Conservation (phyloP, 192 early-diverging fungal genomes). For the Podila minutissima region DNA sequence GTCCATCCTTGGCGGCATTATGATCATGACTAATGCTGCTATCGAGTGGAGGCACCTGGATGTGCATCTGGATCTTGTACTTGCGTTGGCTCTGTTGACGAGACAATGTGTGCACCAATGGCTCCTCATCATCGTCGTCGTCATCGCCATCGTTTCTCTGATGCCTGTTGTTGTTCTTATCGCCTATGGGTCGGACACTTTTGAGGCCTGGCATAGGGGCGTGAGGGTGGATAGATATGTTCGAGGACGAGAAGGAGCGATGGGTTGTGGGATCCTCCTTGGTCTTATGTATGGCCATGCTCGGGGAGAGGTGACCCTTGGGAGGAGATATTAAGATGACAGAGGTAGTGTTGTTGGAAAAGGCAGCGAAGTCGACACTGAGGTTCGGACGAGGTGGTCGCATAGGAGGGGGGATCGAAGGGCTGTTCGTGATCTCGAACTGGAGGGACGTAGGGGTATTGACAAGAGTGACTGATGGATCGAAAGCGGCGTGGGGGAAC, state of each 20-base stretch:
- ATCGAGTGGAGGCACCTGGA: neutral
- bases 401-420: neutral
- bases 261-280: too few species aligned
- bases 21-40: neutral
- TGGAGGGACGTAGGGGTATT: too few species aligned
- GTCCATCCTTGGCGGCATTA: too few species aligned
- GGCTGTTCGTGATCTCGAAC: neutral
- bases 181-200: too few species aligned
- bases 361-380: neutral
- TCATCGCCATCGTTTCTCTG: constrained; percentile 12
- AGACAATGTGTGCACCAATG: constrained; percentile 22
- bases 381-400: neutral
- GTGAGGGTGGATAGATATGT: too few species aligned
- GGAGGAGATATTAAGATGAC: neutral
- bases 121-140: constrained; percentile 27
- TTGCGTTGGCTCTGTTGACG: constrained; percentile 16
- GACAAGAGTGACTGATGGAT: neutral
- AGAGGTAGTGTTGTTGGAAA: constrained; percentile 1
- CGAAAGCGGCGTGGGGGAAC: neutral
- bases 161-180: neutral
- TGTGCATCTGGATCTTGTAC: neutral
- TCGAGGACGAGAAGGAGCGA: too few species aligned
- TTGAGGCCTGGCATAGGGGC: too few species aligned
- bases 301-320: neutral
- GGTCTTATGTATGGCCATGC: too few species aligned